A percentile compares a stretch with the other conserved stretches of the same genome.
Evolutionary conservation across 2,329 filamentous ascomycete genomes (phyloP).

Genomic region (Beauveria brongniartii): DNA sequence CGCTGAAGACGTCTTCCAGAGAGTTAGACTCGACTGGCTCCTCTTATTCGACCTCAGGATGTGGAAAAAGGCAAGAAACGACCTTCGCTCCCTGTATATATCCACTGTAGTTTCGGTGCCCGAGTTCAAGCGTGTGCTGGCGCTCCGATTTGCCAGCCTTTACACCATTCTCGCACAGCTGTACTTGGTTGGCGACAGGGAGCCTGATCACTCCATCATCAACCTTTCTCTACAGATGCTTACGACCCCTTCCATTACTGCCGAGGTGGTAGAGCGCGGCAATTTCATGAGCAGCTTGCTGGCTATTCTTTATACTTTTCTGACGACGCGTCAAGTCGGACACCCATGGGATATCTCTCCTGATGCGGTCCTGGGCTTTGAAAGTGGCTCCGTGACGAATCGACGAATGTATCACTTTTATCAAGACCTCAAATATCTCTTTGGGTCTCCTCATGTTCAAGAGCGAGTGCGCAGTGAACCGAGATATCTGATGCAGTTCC

Average conservation of each 20-base stretch:
- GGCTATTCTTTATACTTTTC: slow-evolving; percentile 94
- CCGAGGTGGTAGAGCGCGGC: slow-evolving; percentile 86
- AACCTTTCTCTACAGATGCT: slow-evolving; percentile 95
- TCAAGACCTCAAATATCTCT: slow-evolving; percentile 83
- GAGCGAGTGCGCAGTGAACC: slow-evolving; percentile 73
- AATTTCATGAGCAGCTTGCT: slow-evolving; percentile 95
- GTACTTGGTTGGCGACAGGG: slow-evolving; percentile 90
- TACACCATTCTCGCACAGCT: slow-evolving; percentile 92
- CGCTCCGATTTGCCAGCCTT: slow-evolving; percentile 85
- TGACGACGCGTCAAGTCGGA: slow-evolving; percentile 91
- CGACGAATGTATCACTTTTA: slow-evolving; percentile 97
- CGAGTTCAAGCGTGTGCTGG: slow-evolving; percentile 89
- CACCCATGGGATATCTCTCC: slow-evolving; percentile 85
- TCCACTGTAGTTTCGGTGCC: slow-evolving; percentile 93
- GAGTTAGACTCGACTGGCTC: slow-evolving; percentile 86
- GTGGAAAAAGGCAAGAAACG: slow-evolving; percentile 92
- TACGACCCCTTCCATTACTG: slow-evolving; percentile 92
- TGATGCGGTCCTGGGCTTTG: slow-evolving; percentile 81
- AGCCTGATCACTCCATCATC: slow-evolving; percentile 97
- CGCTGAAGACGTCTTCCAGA: slow-evolving; percentile 82
- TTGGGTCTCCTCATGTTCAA: slow-evolving; percentile 82
- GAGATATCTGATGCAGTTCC: slow-evolving; percentile 85
- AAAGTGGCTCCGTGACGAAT: slow-evolving; percentile 91
- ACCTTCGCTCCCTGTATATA: slow-evolving; percentile 88
- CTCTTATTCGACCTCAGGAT: slow-evolving; percentile 89